A percentile compares a stretch with the other conserved stretches of the same genome.
Evolutionary conservation across 768 basidiomycete species (phyloP).

Genomic region (Harrya chromipes): DNA sequence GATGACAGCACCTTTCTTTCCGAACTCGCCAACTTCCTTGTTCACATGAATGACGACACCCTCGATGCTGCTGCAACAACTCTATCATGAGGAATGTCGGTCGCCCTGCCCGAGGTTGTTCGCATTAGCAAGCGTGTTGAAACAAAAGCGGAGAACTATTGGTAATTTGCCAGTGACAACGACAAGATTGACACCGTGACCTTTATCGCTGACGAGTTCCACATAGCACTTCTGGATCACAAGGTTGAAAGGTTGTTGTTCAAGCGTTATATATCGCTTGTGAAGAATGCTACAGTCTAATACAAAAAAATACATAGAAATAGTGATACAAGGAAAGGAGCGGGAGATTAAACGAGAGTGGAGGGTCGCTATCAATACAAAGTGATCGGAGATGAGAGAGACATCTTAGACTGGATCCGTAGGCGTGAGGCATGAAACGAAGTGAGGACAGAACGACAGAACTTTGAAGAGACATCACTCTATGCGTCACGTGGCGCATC

Average conservation of each 20-base stretch:
- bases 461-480: too few relatives aligned
- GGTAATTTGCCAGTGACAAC: too few relatives aligned
- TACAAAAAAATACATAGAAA: constrained; percentile 21
- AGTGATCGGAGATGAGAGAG: constrained; percentile 3
- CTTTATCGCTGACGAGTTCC: too few relatives aligned
- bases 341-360: background rate
- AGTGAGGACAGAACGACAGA: background rate
- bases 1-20: constrained; percentile 28
- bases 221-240: too few relatives aligned
- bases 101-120: constrained; percentile 10
- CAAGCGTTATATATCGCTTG: background rate
- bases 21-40: constrained; percentile 38
- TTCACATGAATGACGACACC: constrained; percentile 30
- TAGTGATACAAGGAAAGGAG: constrained; percentile 13
- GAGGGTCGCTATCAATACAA: constrained; percentile 29
- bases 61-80: constrained; percentile 32
- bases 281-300: constrained; percentile 28
- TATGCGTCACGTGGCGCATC: constrained; percentile 18
- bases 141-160: too few relatives aligned
- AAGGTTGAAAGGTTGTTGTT: background rate
- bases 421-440: background rate
- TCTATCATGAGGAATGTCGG: constrained; percentile 39
- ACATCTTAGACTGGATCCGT: background rate
- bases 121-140: constrained; percentile 33
- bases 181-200: too few relatives aligned